A percentile compares a stretch with the other conserved stretches of the same genome.
These are phyloP conservation scores for Theileria parva DNA, from an alignment of 169 alveolate genomes.

Conservation along the genomic window DNA sequence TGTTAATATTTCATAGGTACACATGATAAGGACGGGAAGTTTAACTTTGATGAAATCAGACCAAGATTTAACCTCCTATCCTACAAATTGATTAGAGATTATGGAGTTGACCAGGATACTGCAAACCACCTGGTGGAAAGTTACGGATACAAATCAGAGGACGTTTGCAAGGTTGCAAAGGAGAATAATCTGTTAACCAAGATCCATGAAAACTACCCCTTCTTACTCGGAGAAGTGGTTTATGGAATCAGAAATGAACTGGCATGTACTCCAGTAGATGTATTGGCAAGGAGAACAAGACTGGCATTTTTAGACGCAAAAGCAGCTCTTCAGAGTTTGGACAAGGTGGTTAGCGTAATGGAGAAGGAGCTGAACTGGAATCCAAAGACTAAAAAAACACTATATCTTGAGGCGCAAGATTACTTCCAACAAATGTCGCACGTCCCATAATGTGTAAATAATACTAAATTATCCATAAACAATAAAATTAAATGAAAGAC, in stretches of 20 bases:
- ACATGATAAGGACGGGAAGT: constrained; percentile 64
- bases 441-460: not conserved
- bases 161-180: constrained; percentile 69
- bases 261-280: constrained; percentile 78
- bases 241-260: constrained; percentile 75
- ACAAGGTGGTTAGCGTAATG: constrained; percentile 55
- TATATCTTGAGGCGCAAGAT: constrained; percentile 60
- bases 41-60: constrained; percentile 63
- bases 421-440: constrained; percentile 51
- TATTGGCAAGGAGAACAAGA: constrained; percentile 78
- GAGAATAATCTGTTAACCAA: constrained; percentile 64
- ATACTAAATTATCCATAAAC: not conserved
- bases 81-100: constrained; percentile 46
- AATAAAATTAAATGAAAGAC: not conserved
- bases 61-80: constrained; percentile 68
- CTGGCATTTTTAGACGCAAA: constrained; percentile 75
- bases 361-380: constrained; percentile 72
- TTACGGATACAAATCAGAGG: constrained; percentile 77
- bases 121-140: constrained; percentile 72
- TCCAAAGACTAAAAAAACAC: constrained; percentile 30
- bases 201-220: constrained; percentile 68
- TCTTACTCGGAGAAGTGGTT: constrained; percentile 74
- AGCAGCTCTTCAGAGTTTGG: constrained; percentile 58
- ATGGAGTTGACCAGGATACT: constrained; percentile 55
- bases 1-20: constrained; percentile 49